These are phyloP conservation scores for Fusarium mangiferae DNA, from an alignment of 2,329 filamentous ascomycete genomes.

Conservation along the genomic window DNA sequence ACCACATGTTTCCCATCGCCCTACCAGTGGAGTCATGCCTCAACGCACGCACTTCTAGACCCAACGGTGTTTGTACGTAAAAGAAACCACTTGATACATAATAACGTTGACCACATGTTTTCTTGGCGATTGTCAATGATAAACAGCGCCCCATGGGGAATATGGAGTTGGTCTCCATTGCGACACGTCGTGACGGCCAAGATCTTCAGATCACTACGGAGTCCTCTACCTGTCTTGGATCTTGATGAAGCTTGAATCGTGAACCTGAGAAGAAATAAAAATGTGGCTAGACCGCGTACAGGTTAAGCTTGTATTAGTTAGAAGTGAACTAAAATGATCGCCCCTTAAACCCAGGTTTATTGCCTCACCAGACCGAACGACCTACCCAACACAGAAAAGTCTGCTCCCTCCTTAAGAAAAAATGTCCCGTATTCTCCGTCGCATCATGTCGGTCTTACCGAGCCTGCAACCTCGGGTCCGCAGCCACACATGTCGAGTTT, in stretches of 20 bases:
- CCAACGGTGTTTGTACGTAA: slow-evolving; percentile 23
- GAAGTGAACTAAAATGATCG: slow-evolving; percentile 19
- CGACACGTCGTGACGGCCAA: background rate
- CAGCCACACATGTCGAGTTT: background rate
- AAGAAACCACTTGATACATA: slow-evolving; percentile 23
- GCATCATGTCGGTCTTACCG: slow-evolving; percentile 26
- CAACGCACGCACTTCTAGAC: slow-evolving; percentile 18
- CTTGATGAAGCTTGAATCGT: background rate
- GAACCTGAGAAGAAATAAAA: background rate
- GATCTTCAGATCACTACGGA: background rate
- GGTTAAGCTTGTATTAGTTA: slow-evolving; percentile 12
- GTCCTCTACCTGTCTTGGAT: background rate
- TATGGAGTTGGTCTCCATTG: slow-evolving; percentile 15
- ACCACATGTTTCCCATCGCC: slow-evolving; percentile 12
- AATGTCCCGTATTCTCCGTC: background rate
- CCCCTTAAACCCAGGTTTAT: slow-evolving; percentile 9
- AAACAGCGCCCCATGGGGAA: slow-evolving; percentile 27
- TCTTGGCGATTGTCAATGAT: slow-evolving; percentile 12
- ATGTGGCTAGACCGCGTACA: background rate
- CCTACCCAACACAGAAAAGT: slow-evolving; percentile 21
- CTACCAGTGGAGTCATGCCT: slow-evolving; percentile 9
- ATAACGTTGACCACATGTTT: slow-evolving; percentile 30
- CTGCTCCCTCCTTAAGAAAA: background rate
- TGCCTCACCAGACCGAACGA: background rate
- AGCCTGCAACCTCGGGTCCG: slow-evolving; percentile 26